Percentiles rank a stretch among this genome's conserved stretches.
Evolutionary conservation across 495 filamentous ascomycete species (phyloP).

Genomic region (Monascus purpureus): DNA sequence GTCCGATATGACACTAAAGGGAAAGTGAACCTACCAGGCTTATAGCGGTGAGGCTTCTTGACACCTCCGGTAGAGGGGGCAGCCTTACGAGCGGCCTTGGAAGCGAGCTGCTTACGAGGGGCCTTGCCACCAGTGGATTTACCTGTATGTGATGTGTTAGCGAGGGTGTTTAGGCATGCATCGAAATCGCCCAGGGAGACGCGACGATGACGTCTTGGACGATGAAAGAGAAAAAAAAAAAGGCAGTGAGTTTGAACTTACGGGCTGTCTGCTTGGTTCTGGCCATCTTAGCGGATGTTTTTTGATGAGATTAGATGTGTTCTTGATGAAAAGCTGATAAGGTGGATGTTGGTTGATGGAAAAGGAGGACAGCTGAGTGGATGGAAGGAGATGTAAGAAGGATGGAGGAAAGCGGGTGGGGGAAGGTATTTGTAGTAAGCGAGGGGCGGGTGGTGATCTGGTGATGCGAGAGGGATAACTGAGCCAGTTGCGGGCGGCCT

Average conservation of each 20-base stretch:
- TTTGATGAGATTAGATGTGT: conserved; percentile 32
- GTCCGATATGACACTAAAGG: not conserved
- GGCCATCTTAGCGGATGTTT: conserved; percentile 58
- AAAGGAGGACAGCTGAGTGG: conserved; percentile 23
- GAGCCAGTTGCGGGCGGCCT: conserved; percentile 12
- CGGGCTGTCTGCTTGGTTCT: conserved; percentile 99
- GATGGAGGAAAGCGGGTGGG: conserved; percentile 34
- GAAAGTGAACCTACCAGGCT: conserved; percentile 60
- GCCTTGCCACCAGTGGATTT: conserved; percentile 99
- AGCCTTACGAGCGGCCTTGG: conserved; percentile 70
- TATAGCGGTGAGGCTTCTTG: conserved; percentile 99
- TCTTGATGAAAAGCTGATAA: conserved; percentile 37
- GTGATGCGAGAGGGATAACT: conserved; percentile 10
- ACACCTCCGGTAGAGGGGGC: conserved; percentile 73
- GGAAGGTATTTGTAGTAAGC: conserved; percentile 37
- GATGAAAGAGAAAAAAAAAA: conserved; percentile 10
- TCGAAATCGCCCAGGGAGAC: no score
- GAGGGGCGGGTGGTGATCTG: conserved; percentile 29
- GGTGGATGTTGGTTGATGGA: conserved; percentile 16
- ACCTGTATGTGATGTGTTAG: conserved; percentile 37
- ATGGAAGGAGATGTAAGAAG: conserved; percentile 31
- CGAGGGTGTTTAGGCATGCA: no score
- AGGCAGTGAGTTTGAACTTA: conserved; percentile 35
- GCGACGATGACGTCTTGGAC: conserved; percentile 15
- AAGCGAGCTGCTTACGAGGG: conserved; percentile 92